Conservation (phyloP, 2,329 filamentous ascomycete species). For the Hypoxylon sp. region DNA sequence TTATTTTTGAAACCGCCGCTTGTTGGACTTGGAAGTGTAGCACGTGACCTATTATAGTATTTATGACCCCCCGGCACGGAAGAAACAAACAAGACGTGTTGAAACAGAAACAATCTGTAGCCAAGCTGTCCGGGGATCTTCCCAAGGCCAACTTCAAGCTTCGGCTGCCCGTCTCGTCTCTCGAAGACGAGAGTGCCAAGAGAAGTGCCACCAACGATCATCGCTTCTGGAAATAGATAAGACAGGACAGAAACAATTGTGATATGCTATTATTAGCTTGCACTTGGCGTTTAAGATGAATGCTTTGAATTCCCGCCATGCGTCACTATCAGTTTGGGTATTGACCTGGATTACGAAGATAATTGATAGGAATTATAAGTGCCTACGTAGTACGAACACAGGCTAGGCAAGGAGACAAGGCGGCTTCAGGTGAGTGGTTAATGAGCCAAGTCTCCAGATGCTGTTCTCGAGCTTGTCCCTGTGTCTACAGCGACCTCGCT, state of each 20-base stretch:
- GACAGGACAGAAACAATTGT: constrained; percentile 43
- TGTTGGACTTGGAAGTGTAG: constrained; percentile 37
- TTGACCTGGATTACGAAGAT: constrained; percentile 16
- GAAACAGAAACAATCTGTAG: constrained; percentile 45
- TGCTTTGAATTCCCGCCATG: constrained; percentile 13
- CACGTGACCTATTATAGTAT: constrained; percentile 45
- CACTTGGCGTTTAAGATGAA: constrained; percentile 22
- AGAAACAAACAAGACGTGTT: constrained; percentile 38
- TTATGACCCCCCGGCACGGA: constrained; percentile 16
- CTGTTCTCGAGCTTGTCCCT: constrained; percentile 22
- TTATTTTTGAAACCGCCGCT: constrained; percentile 48
- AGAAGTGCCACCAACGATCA: constrained; percentile 38
- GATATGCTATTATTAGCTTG: constrained; percentile 40
- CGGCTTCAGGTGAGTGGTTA: constrained; percentile 2
- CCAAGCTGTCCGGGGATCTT: constrained; percentile 40
- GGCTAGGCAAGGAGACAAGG: constrained; percentile 6
- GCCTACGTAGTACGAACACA: constrained; percentile 4
- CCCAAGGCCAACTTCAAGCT: constrained; percentile 20
- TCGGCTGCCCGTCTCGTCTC: constrained; percentile 30
- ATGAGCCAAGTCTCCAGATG: constrained; percentile 11
- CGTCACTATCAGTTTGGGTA: not conserved
- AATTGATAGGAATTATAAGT: constrained; percentile 1
- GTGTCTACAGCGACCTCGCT: constrained; percentile 7
- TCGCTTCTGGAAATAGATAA: constrained; percentile 46
- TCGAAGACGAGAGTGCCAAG: constrained; percentile 38